phyloP scores from a whole-genome alignment of 2,329 filamentous ascomycete genomes.

The Arthrobotrys pseudoclavata region DNA sequence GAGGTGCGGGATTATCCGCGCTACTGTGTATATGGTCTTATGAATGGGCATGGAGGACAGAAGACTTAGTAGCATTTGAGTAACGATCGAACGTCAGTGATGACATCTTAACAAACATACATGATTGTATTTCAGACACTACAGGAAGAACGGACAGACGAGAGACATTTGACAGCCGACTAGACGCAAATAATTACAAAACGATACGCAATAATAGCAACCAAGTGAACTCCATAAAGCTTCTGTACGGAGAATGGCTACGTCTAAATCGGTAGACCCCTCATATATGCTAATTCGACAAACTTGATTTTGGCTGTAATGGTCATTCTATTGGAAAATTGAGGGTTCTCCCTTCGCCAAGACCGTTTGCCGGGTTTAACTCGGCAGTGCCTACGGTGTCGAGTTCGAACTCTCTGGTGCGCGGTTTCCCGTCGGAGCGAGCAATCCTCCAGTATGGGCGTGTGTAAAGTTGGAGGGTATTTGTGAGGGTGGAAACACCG shows the following conservation, averaged over 20 bases:
- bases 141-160: neutral
- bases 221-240: too few relatives aligned
- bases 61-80: neutral
- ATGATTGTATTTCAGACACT: neutral
- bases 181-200: too few relatives aligned
- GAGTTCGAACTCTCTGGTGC: slow-evolving; percentile 61
- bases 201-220: too few relatives aligned
- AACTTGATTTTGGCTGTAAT: slow-evolving; percentile 46
- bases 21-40: slow-evolving; percentile 14
- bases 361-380: slow-evolving; percentile 48
- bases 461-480: slow-evolving; percentile 59
- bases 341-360: slow-evolving; percentile 60
- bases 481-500: slow-evolving; percentile 60
- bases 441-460: slow-evolving; percentile 57
- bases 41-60: slow-evolving; percentile 14
- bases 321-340: slow-evolving; percentile 59
- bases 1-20: slow-evolving; percentile 22
- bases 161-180: neutral
- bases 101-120: neutral
- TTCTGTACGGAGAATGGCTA: neutral
- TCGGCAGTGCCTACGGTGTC: slow-evolving; percentile 58
- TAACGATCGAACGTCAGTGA: slow-evolving; percentile 12
- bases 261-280: neutral
- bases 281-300: neutral
- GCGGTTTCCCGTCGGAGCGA: slow-evolving; percentile 57